Base-by-base conservation (phyloP, 352 stramenopile species). In the Phytophthora ramorum region DNA sequence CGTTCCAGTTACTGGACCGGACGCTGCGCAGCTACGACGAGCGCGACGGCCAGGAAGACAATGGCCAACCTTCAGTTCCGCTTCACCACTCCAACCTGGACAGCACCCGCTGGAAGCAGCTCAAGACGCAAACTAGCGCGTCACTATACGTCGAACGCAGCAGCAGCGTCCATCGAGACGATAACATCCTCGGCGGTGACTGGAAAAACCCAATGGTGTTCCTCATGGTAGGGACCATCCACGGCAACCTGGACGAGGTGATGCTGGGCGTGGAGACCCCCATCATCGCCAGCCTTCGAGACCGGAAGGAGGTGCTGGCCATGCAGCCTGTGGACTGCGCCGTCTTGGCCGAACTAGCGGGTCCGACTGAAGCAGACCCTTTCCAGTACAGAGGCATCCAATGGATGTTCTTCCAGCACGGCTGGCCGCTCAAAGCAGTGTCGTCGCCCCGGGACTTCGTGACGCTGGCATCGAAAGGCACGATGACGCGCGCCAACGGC, bases 311-410 rank as follows among this genome's bases (percentile, higher is more conserved):
- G 32, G n/a, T 59, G 24, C 22, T 66, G 16, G 52, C 48, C 17
- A 71, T 71, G 61, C 51, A 64, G 16, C 62, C 56, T 1, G 44
- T 71, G 19, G 20, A 71, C 40, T 69, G 59, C 37, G 66, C 61
- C 6, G 67, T 83, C 32, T 69, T 85, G 26, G 58, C 70, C 4
- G 58, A 74, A 34, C 50, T 85, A 9, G 63, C 63, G 5, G 64
- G 46, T 19, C 74, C 76, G 9, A 76, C 61, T 2, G 69, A 68
- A 17, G 41, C 57, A 1, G 65, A 81, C 38, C 76, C 74, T 0
- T 83, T 85, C 34, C 67, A 77, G 34, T 79, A 72, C 41, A 60
- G 75, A 7, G 58, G 58, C 7, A 68, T 85, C 28, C 69, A 72
- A 32, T 85, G 73, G 73, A 75, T 73, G 60, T 57, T 40, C 2